Percentiles rank a stretch among this genome's conserved stretches.
phyloP scores from a whole-genome alignment of 2,329 filamentous ascomycete genomes.

The Xylaria digitata region DNA sequence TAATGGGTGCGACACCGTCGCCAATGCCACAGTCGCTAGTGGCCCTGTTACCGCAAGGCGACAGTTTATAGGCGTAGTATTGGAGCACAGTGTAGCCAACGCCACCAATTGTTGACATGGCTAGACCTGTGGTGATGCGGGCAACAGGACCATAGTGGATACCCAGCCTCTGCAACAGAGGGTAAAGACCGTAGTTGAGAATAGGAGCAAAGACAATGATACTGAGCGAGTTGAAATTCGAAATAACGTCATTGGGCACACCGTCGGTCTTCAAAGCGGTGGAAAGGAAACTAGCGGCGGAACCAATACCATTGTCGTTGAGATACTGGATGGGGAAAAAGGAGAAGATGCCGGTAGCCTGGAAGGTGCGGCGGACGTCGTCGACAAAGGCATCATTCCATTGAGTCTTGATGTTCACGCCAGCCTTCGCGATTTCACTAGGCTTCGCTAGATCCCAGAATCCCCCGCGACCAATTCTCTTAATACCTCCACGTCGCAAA shows the following conservation, averaged over 20 bases:
- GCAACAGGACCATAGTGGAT: constrained; percentile 61
- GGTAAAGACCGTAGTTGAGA: constrained; percentile 62
- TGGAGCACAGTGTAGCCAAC: constrained; percentile 57
- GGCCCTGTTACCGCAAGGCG: constrained; percentile 56
- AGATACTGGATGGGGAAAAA: constrained; percentile 60
- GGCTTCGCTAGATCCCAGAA: constrained; percentile 73
- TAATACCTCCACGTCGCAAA: constrained; percentile 55
- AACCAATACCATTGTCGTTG: constrained; percentile 63
- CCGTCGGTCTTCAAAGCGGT: constrained; percentile 62
- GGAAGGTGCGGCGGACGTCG: constrained; percentile 69
- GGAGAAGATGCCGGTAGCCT: constrained; percentile 70
- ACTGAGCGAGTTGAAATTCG: constrained; percentile 62
- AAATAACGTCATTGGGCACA: constrained; percentile 62
- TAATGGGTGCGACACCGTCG: constrained; percentile 56
- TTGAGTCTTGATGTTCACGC: constrained; percentile 52
- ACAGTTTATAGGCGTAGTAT: constrained; percentile 56
- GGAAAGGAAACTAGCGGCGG: constrained; percentile 59
- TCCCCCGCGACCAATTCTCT: constrained; percentile 54
- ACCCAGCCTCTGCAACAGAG: constrained; percentile 54
- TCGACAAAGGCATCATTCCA: constrained; percentile 77
- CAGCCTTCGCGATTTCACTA: constrained; percentile 59
- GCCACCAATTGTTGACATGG: constrained; percentile 60
- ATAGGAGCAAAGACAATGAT: constrained; percentile 60
- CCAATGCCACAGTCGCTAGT: constrained; percentile 53
- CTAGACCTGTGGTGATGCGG: constrained; percentile 63